Evolutionary conservation across 192 early-diverging fungal genomes (phyloP), one percentile per base, ranked within the genome.

Genomic region (Entomortierella parvispora): DNA sequence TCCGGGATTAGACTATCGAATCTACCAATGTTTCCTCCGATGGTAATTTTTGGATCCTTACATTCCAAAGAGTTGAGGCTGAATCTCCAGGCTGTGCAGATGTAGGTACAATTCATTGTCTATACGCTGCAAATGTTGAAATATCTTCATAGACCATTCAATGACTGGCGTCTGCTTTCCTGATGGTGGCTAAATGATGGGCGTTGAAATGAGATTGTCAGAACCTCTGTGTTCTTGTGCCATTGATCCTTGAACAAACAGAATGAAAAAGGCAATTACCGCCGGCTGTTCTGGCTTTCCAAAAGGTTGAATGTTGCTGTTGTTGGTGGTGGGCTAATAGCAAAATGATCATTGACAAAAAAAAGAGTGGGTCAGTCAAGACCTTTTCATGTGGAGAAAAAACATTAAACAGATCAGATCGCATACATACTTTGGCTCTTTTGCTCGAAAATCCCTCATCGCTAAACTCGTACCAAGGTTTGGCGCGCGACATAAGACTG

Each of bases 61-160:
- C 90, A 97, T 88, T 46, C 94, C 97, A 85, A 93, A 99, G 17
- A 99, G 82, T 71, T 99, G 97, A 17, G 97, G 97, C 69, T 99
- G 95, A 45, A 99, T 95, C 9, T 88, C 87, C 52, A 94, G 85
- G 26, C 64, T 65, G 49, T 81, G 84, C 48, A 99, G 63, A 60
- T 94, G 94, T n/a, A 68, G 45, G 34, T 85, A 92, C 25, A 97
- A 83, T 25, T 88, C 85, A 23, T 82, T 78, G 70, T 99, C 97
- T 20, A 96, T 80, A 17, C 61, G 74, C 47, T 81, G 80, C 33
- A 99, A 80, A 65, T 90, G 79, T 32, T 93, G 84, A 75, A 94
- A 88, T 54, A 93, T 86, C 34, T 88, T 83, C 55, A 83, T 81
- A 62, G 93, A 96, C 62, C 86, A 83, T 46, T 85, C 85, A 20